Evolutionary conservation across 805 yeast species (phyloP).

Genomic region (Yamadazyma sp.): DNA sequence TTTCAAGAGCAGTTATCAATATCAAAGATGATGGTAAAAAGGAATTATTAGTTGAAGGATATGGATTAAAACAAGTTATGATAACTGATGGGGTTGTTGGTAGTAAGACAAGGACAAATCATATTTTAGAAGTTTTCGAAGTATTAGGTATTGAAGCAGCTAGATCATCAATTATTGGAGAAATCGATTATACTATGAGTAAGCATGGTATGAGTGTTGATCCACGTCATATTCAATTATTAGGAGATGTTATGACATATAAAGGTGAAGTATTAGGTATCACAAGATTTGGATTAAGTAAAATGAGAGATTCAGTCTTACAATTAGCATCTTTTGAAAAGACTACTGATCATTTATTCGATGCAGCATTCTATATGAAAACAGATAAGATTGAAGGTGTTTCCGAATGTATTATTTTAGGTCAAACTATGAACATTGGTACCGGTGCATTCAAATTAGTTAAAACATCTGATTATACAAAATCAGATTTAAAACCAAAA

Average conservation of each 20-base stretch:
- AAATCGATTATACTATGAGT: conserved; percentile 96
- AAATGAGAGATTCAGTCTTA: conserved; percentile 96
- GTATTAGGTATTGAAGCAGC: conserved; percentile 99
- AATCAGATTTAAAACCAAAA: not conserved
- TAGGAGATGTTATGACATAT: conserved; percentile 98
- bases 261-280: conserved; percentile 98
- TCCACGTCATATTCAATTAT: conserved; percentile 96
- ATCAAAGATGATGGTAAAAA: conserved; percentile 81
- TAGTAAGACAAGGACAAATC: conserved; percentile 82
- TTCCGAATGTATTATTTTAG: conserved; percentile 93
- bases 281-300: conserved; percentile 95
- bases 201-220: conserved; percentile 99
- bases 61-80: conserved; percentile 95
- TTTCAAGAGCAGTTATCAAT: conserved; percentile 94
- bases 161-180: conserved; percentile 84
- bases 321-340: conserved; percentile 97
- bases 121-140: conserved; percentile 80
- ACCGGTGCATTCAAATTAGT: conserved; percentile 94
- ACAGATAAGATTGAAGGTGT: conserved; percentile 96
- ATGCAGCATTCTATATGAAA: conserved; percentile 98
- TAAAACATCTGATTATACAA: conserved; percentile 45
- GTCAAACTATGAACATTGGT: conserved; percentile 97
- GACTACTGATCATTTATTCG: conserved; percentile 97
- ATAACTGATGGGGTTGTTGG: conserved; percentile 96
- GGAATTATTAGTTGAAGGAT: conserved; percentile 95